phyloP scores from a whole-genome alignment of 2,329 filamentous ascomycete genomes.

The Apiospora kogelbergensis region DNA sequence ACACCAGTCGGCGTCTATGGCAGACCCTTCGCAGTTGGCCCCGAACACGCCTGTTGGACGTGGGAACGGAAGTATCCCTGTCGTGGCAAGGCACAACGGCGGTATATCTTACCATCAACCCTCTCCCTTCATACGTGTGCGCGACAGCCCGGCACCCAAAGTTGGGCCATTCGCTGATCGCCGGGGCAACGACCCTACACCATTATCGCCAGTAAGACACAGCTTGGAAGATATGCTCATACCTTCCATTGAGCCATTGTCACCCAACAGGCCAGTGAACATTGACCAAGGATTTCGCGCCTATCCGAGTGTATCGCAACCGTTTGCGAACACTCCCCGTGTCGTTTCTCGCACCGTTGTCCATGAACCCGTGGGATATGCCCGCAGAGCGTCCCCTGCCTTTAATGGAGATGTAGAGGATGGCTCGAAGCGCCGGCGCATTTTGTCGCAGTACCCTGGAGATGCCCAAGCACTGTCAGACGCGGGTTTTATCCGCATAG shows the following conservation, averaged over 20 bases:
- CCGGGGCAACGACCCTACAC: slow-evolving; percentile 18
- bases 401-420: slow-evolving; percentile 21
- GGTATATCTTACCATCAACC: slow-evolving; percentile 13
- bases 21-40: background rate
- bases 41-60: background rate
- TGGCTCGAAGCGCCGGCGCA: slow-evolving; percentile 22
- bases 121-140: slow-evolving; percentile 23
- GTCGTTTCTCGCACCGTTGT: slow-evolving; percentile 20
- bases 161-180: slow-evolving; percentile 26
- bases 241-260: slow-evolving; percentile 32
- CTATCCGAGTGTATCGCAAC: slow-evolving; percentile 4
- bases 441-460: slow-evolving; percentile 22
- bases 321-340: slow-evolving; percentile 19
- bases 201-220: slow-evolving; percentile 26
- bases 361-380: slow-evolving; percentile 18
- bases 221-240: slow-evolving; percentile 32
- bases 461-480: slow-evolving; percentile 18
- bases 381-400: slow-evolving; percentile 21
- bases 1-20: background rate
- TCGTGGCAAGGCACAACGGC: background rate
- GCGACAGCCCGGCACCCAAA: slow-evolving; percentile 29
- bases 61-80: background rate
- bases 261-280: slow-evolving; percentile 20
- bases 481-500: slow-evolving; percentile 23
- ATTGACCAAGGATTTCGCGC: slow-evolving; percentile 15